A percentile compares a stretch with the other conserved stretches of the same genome.
Evolutionary conservation across 1,284 basidiomycete genomes (phyloP).

Genomic region (Schizopora paradoxa): DNA sequence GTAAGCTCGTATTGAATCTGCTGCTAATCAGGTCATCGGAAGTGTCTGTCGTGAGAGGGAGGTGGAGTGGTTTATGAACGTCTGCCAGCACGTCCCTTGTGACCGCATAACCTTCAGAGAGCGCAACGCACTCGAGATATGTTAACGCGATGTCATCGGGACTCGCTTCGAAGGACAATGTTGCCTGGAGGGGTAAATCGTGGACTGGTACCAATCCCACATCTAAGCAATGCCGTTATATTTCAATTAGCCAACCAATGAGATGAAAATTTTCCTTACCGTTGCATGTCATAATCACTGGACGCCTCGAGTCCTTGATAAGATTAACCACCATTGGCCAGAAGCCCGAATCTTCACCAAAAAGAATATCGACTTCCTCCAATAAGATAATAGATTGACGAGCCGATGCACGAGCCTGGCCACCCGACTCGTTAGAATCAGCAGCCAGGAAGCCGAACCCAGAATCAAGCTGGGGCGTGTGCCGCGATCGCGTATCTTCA

Average conservation of each 20-base stretch:
- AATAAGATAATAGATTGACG: constrained; percentile 88
- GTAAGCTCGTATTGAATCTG: neutral
- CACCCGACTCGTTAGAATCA: neutral
- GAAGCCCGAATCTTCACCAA: constrained; percentile 85
- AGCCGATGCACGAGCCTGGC: constrained; percentile 24
- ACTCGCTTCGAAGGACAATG: constrained; percentile 64
- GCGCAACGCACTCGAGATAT: constrained; percentile 67
- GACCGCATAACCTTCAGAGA: constrained; percentile 44
- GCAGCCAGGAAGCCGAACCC: neutral
- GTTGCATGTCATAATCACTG: constrained; percentile 90
- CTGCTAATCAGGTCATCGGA: constrained; percentile 6
- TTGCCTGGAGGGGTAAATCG: constrained; percentile 75
- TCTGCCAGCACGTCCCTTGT: constrained; percentile 1
- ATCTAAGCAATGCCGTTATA: constrained; percentile 44
- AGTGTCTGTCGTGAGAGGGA: constrained; percentile 1
- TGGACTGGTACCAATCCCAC: constrained; percentile 59
- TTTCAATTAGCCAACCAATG: constrained; percentile 21
- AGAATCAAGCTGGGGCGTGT: neutral
- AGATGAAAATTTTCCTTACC: constrained; percentile 45
- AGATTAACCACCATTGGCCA: constrained; percentile 83
- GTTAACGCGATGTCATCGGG: constrained; percentile 53
- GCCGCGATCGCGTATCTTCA: neutral
- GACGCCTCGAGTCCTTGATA: constrained; percentile 76
- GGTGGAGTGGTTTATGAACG: neutral
- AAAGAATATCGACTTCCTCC: constrained; percentile 96